Conservation (phyloP, 2,329 filamentous ascomycete species). For the Aschersonia sp. region DNA sequence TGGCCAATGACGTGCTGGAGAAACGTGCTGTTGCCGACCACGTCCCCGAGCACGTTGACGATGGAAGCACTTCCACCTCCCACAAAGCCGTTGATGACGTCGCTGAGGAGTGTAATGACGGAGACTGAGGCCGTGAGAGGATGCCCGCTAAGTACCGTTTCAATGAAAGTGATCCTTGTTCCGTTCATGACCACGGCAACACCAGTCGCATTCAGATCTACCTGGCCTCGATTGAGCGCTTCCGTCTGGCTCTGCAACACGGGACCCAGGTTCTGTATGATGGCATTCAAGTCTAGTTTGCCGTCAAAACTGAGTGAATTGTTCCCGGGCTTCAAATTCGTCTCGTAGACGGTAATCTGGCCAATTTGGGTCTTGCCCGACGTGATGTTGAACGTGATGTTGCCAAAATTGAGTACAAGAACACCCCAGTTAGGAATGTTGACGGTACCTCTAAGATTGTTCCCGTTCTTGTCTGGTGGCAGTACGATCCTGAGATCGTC, state of each 20-base stretch:
- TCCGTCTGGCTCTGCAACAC: slow-evolving; percentile 22
- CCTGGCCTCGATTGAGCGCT: slow-evolving; percentile 21
- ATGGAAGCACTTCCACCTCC: slow-evolving; percentile 14
- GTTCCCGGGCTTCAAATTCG: slow-evolving; percentile 25
- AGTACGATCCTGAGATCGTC: slow-evolving; percentile 22
- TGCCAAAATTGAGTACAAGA: slow-evolving; percentile 27
- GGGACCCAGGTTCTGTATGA: slow-evolving; percentile 24
- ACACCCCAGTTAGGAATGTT: slow-evolving; percentile 29
- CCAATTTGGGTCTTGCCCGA: slow-evolving; percentile 25
- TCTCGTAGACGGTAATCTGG: slow-evolving; percentile 20
- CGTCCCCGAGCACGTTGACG: slow-evolving; percentile 18
- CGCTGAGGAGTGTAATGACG: slow-evolving; percentile 21
- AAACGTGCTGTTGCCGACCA: slow-evolving; percentile 24
- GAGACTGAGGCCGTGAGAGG: slow-evolving; percentile 19
- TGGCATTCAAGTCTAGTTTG: slow-evolving; percentile 22
- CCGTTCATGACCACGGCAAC: slow-evolving; percentile 27
- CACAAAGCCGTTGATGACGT: slow-evolving; percentile 21
- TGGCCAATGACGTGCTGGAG: slow-evolving; percentile 20
- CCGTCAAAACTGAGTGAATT: slow-evolving; percentile 25
- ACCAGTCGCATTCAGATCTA: slow-evolving; percentile 25
- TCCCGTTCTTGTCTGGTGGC: slow-evolving; percentile 20
- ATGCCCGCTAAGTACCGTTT: slow-evolving; percentile 25
- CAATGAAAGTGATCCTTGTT: slow-evolving; percentile 26
- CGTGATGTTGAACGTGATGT: slow-evolving; percentile 28
- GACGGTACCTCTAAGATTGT: slow-evolving; percentile 26